Base-by-base conservation (phyloP, 257 asterid species). In the Cruciata laevipes region DNA sequence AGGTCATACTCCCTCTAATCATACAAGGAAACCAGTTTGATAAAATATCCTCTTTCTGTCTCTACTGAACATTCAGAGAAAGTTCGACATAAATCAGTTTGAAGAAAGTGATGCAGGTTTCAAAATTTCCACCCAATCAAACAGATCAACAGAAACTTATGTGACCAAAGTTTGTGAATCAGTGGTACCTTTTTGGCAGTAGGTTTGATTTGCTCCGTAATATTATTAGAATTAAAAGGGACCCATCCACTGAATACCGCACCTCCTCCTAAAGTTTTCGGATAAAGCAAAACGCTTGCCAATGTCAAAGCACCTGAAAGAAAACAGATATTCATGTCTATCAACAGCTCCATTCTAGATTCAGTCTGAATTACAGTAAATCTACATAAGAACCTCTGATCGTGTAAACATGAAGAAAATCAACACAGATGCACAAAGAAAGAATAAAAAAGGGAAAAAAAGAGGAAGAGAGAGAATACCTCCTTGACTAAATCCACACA, bases 401-500 rank as follows among this genome's bases (percentile, higher is more conserved):
- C n/a, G n/a, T n/a, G n/a, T n/a, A n/a, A n/a, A n/a, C n/a, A n/a
- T n/a, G n/a, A n/a, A n/a, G n/a, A n/a, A 71, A 35, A 5, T 7
- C 6, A 10, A 10, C 8, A 35, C 16, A 61, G 18, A 24, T 61
- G 5, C 62, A 18, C 33, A 21, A 69, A 12, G 71, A 58, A 7
- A 12, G 14, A 32, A 25, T 7, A 52, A 51, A 67, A 75, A 71
- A 63, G 53, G 59, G 25, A 58, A 70, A 68, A 70, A 71, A 42
- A 27, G 30, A 27, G 24, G 42, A 40, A 67, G 75, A 71, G 66
- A 57, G 62, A 32, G 62, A 70, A 68, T 67, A 90, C 96, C 99
- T 85, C 99, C 97, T 83, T 88, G 99, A 81, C 99, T 94, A 81
- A 90, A 94, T 65, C 99, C 99, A 65, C 99, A 90, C 57, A 90